Base-by-base conservation (phyloP, 805 yeast species). In the Candida palmyrensis region DNA sequence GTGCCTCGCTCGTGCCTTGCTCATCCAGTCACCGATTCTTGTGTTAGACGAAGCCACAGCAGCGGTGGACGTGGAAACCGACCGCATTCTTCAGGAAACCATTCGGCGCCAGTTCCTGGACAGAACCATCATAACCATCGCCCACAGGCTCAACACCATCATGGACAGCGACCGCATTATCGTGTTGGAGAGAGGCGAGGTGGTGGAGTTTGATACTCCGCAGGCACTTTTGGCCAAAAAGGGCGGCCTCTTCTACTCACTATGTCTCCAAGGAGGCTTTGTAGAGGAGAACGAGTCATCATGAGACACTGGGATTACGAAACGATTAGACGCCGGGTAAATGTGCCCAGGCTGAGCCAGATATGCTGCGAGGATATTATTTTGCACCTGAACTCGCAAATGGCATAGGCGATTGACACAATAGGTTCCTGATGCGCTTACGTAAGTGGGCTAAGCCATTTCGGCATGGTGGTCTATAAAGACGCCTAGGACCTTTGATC, bases 31-130 rank as follows among this genome's bases (percentile, higher is more conserved):
- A 4, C 59, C 62, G 29, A 72, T 84, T 26, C 65, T 84, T 41
- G 78, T 84, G 6, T 59, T 84, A 48, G 95, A 84, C 57, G 95
- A 84, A 58, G 94, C 94, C 9, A 84, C 95, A 2, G 92, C 95
- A 4, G 88, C 90, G 5, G 92, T 84, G 32, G 95, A 84, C 58
- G 89, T 83, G 23, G 86, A 82, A 51, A 84, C 95, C 2, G 95
- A 84, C 57, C 63, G 76, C 40, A 72, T 83, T 35, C 69, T 84
- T 33, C 94, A 84, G 61, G 76, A 80, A 40, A 84, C 95, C 2
- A 84, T 84, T 32, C 71, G 92, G 57, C 59, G 69, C 1, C 87
- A 83, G 26, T 84, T 84, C 51, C 74, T 75, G 42, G 81, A 82
- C 34, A 71, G 88, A 55, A 84, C 94, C 0, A 84, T 84, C 45